Evolutionary conservation across 495 filamentous ascomycete species (phyloP).

Genomic region (Parathielavia hyrcaniae): DNA sequence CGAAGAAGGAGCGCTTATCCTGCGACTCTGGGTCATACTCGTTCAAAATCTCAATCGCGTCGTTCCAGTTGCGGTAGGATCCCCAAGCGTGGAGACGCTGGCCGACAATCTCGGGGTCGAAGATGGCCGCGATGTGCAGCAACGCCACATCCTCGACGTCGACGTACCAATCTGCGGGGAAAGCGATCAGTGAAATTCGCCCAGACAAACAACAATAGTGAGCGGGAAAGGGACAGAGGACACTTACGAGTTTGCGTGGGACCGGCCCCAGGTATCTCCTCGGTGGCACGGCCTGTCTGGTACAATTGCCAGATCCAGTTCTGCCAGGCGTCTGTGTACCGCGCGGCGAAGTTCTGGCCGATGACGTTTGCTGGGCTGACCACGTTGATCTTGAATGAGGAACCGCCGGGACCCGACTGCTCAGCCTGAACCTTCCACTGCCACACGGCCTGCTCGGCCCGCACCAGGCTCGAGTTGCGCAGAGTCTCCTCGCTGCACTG

Average conservation of each 20-base stretch:
- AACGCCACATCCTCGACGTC: conserved; percentile 16
- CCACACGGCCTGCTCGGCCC: conserved; percentile 39
- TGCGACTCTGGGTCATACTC: background rate
- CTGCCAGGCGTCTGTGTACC: background rate
- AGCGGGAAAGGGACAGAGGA: background rate
- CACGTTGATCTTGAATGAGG: background rate
- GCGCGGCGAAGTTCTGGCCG: background rate
- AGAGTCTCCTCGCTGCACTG: conserved; percentile 26
- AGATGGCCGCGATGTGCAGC: conserved; percentile 13
- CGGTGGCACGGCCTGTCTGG: background rate
- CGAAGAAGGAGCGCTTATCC: background rate
- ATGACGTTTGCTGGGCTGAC: conserved; percentile 2
- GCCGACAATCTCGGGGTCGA: conserved; percentile 2
- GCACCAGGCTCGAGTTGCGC: conserved; percentile 33
- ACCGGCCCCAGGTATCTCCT: background rate
- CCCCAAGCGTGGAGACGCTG: conserved; percentile 13
- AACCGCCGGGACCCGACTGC: too few species aligned
- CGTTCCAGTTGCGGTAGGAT: conserved; percentile 1
- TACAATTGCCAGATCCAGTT: conserved; percentile 2
- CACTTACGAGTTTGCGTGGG: background rate
- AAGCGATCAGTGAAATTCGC: background rate
- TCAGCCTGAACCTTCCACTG: background rate
- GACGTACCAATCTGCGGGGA: conserved; percentile 6
- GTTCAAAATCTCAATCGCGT: conserved; percentile 1
- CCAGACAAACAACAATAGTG: background rate